Conservation (phyloP, 1,284 basidiomycete species). For the Trichosporon coremiiforme region DNA sequence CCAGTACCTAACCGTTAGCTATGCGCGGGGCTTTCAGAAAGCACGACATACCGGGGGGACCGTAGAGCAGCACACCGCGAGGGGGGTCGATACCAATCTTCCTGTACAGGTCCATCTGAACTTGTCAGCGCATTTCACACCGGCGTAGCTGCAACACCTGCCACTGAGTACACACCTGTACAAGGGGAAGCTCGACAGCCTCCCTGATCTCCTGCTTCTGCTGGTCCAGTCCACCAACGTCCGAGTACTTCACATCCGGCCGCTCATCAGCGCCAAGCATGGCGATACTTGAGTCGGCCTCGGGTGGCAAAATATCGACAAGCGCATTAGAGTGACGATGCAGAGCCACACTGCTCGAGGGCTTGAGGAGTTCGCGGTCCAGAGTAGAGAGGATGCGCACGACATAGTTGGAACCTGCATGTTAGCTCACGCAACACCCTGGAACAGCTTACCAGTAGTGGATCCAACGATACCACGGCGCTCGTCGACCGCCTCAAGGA, state of each 20-base stretch:
- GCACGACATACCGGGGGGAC: conserved; percentile 67
- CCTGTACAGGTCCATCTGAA: conserved; percentile 94
- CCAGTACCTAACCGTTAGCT: conserved; percentile 72
- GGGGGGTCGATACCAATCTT: conserved; percentile 99
- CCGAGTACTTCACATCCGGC: conserved; percentile 83
- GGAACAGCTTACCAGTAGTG: conserved; percentile 68
- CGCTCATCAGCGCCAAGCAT: conserved; percentile 93
- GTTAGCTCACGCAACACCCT: not conserved
- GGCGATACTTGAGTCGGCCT: conserved; percentile 95
- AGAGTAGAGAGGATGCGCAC: conserved; percentile 96
- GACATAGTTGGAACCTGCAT: conserved; percentile 87
- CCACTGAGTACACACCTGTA: conserved; percentile 54
- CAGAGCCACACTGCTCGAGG: conserved; percentile 93
- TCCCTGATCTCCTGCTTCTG: conserved; percentile 99
- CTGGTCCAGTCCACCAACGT: conserved; percentile 94
- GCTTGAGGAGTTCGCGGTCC: conserved; percentile 95
- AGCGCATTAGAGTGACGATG: conserved; percentile 98
- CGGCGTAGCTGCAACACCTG: not conserved
- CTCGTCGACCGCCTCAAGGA: conserved; percentile 98
- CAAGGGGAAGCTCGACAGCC: conserved; percentile 96
- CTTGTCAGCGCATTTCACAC: not conserved
- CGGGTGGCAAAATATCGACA: conserved; percentile 97
- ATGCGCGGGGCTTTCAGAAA: not conserved
- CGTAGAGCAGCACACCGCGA: conserved; percentile 87
- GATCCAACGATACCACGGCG: conserved; percentile 96